Evolutionary conservation across 441 rosid species (phyloP).

Genomic region (Corymbia calophylla): DNA sequence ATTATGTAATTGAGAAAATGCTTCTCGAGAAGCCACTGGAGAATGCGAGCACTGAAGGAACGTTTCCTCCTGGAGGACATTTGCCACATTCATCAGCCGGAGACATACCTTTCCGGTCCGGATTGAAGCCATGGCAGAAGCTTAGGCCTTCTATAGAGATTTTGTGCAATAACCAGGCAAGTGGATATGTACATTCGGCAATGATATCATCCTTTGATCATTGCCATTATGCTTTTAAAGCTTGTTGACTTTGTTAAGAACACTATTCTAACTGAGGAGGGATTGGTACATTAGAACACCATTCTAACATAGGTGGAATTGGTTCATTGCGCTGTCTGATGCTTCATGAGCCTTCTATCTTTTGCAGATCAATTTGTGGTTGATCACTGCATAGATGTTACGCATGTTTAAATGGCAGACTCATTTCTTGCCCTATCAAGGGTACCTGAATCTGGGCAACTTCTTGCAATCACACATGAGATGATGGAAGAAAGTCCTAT

Average conservation of each 20-base stretch:
- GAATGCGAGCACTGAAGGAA: conserved; percentile 47
- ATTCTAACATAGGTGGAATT: not conserved
- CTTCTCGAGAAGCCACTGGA: conserved; percentile 85
- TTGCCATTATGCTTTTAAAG: not conserved
- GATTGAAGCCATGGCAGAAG: conserved; percentile 81
- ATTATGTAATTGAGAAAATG: conserved; percentile 97
- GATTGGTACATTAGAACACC: not conserved
- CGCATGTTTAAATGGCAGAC: not conserved
- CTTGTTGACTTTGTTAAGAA: not conserved
- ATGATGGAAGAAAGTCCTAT: not conserved
- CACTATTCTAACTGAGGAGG: not conserved
- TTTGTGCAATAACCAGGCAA: conserved; percentile 96
- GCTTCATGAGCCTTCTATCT: not conserved
- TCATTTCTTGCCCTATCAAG: not conserved
- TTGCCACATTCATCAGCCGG: conserved; percentile 55
- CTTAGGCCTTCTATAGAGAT: conserved; percentile 88
- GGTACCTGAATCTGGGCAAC: not conserved
- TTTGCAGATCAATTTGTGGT: not conserved
- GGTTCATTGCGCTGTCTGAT: not conserved
- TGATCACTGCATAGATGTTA: not conserved
- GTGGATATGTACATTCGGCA: conserved; percentile 1
- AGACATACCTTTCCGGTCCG: conserved; percentile 65
- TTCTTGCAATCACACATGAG: not conserved
- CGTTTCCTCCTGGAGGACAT: conserved; percentile 66
- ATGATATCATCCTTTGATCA: not conserved